Evolutionary conservation across 176 grass and related monocot genomes (phyloP).

Genomic region (Carex littledalei): DNA sequence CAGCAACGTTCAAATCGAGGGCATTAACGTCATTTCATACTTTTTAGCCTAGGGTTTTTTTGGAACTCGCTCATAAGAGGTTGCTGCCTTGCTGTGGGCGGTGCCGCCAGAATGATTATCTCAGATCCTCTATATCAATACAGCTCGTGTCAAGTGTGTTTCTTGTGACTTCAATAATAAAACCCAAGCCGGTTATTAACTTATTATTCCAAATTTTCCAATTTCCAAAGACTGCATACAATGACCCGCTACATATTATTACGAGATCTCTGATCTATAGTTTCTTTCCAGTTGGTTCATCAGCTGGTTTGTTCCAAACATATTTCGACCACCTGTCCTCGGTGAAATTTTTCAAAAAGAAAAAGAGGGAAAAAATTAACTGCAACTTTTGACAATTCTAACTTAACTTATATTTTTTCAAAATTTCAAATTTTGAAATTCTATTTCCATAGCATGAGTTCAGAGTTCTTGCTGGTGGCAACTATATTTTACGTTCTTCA

Average conservation of each 20-base stretch:
- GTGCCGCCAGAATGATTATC: not conserved
- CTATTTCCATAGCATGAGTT: too few species aligned
- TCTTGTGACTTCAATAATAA: too few species aligned
- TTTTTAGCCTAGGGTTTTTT: not conserved
- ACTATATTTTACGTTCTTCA: not conserved
- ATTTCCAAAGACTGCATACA: too few species aligned
- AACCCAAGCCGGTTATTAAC: too few species aligned
- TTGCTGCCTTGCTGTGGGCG: not conserved
- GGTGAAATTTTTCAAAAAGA: too few species aligned
- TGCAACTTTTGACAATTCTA: too few species aligned
- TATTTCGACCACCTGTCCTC: too few species aligned
- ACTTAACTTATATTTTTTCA: too few species aligned
- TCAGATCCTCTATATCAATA: not conserved
- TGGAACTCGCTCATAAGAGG: not conserved
- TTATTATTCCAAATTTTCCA: too few species aligned
- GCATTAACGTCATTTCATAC: not conserved
- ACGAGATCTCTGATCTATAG: not conserved
- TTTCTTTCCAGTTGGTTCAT: not conserved
- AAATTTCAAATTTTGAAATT: too few species aligned
- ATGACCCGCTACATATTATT: conserved; percentile 4
- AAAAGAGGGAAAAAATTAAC: too few species aligned
- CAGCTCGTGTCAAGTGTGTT: not conserved
- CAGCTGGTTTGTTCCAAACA: conserved; percentile 12
- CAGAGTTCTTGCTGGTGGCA: too few species aligned
- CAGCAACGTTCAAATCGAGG: not conserved